Evolutionary conservation across 129 eudicot genomes (phyloP).

Genomic region (Helianthus tuberosus): DNA sequence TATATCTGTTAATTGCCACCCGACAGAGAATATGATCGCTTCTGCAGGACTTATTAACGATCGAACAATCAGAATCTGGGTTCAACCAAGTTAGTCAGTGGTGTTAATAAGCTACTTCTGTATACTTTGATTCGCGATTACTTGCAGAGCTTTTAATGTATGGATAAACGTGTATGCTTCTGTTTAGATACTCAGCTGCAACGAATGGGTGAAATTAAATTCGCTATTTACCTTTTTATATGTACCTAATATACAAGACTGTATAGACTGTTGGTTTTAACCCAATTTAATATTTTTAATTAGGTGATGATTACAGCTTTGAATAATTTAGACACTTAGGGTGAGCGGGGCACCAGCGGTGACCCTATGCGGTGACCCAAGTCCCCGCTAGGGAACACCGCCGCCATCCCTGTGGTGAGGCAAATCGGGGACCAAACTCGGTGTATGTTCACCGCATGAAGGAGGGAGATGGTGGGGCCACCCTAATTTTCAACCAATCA

Average conservation of each 20-base stretch:
- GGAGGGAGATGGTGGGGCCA: too few relatives aligned
- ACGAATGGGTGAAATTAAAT: not conserved
- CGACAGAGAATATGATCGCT: slow-evolving; percentile 77
- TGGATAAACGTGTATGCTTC: not conserved
- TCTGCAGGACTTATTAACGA: slow-evolving; percentile 78
- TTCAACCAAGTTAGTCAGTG: slow-evolving; percentile 51
- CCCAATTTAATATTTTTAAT: not conserved
- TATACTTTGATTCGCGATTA: not conserved
- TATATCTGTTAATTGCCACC: slow-evolving; percentile 82
- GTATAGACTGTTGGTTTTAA: not conserved
- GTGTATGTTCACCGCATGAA: too few relatives aligned
- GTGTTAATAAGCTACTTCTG: not conserved
- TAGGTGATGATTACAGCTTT: not conserved
- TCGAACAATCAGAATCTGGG: slow-evolving; percentile 77
- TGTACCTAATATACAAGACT: not conserved
- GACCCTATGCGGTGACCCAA: too few relatives aligned
- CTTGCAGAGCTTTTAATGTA: slow-evolving; percentile 1
- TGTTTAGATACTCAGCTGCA: slow-evolving; percentile 4
- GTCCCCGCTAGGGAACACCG: too few relatives aligned
- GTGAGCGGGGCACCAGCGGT: too few relatives aligned
- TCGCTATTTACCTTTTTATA: not conserved
- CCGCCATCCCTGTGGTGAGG: too few relatives aligned
- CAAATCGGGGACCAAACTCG: too few relatives aligned
- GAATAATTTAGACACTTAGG: not conserved
- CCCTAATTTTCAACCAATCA: too few relatives aligned